Evolutionary conservation across 2,329 filamentous ascomycete genomes (phyloP).

Genomic region (Fusarium keratoplasticum): DNA sequence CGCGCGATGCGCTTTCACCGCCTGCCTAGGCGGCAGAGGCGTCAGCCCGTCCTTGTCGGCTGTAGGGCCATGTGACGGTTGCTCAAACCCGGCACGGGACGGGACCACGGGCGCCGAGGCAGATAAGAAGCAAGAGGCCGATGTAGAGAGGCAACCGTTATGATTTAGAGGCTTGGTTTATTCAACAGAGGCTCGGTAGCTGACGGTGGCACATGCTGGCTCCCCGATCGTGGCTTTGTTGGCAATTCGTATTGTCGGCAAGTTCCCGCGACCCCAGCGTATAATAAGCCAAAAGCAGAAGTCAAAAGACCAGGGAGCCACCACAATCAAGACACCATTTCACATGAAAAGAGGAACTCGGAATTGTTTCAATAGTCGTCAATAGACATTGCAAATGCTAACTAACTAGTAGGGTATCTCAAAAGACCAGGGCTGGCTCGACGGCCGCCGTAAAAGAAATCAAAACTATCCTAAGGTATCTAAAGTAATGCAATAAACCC

Average conservation of each 20-base stretch:
- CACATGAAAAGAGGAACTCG: constrained; percentile 17
- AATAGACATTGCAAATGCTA: constrained; percentile 27
- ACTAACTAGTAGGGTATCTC: constrained; percentile 37
- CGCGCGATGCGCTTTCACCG: constrained; percentile 15
- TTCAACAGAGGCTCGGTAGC: constrained; percentile 16
- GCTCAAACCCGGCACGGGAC: constrained; percentile 29
- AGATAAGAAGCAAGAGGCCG: constrained; percentile 13
- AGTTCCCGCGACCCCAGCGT: background rate
- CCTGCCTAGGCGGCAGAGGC: constrained; percentile 24
- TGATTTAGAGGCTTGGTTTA: constrained; percentile 13
- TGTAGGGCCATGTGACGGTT: constrained; percentile 24
- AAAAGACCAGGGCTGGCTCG: constrained; percentile 33
- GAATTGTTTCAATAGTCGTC: constrained; percentile 3
- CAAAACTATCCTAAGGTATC: constrained; percentile 41
- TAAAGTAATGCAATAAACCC: constrained; percentile 17
- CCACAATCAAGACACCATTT: constrained; percentile 15
- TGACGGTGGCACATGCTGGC: constrained; percentile 20
- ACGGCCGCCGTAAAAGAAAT: constrained; percentile 16
- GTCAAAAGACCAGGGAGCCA: background rate
- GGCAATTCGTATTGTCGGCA: constrained; percentile 12
- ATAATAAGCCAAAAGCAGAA: background rate
- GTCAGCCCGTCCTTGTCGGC: constrained; percentile 10
- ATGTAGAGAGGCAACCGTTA: constrained; percentile 1
- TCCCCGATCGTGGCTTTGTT: constrained; percentile 3
- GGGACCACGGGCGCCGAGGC: constrained; percentile 28